Conservation (phyloP, 2,329 filamentous ascomycete species). For the Raffaelea albimanens region DNA sequence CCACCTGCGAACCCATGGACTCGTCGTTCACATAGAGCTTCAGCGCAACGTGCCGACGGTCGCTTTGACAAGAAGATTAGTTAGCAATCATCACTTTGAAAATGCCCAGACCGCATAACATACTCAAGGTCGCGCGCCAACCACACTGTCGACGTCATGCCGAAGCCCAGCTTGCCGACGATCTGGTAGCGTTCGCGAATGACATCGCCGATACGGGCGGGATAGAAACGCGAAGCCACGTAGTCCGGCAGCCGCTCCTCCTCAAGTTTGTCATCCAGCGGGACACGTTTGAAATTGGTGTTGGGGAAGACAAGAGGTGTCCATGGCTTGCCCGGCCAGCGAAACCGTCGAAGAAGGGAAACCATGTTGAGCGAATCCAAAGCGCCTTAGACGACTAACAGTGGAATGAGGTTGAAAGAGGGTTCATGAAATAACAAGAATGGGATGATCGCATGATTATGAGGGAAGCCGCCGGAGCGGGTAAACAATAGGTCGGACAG, state of each 20-base stretch:
- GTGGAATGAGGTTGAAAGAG: too few species aligned
- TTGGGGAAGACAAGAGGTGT: neutral
- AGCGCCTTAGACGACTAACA: too few species aligned
- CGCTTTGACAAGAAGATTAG: neutral
- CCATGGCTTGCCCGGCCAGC: neutral
- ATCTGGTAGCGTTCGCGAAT: constrained; percentile 24
- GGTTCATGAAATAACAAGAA: too few species aligned
- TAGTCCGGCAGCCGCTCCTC: constrained; percentile 19
- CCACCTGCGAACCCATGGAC: neutral
- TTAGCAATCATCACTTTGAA: neutral
- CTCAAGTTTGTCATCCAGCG: constrained; percentile 11
- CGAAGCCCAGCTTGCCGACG: constrained; percentile 33
- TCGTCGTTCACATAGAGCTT: neutral
- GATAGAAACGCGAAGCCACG: constrained; percentile 22
- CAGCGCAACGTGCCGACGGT: neutral
- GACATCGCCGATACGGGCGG: constrained; percentile 23
- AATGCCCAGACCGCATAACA: neutral
- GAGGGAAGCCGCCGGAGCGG: too few species aligned
- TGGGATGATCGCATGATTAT: too few species aligned
- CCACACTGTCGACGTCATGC: constrained; percentile 31
- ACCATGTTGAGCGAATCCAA: too few species aligned
- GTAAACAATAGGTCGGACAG: too few species aligned
- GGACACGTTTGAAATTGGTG: neutral
- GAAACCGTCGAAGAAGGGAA: too few species aligned
- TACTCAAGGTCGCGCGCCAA: constrained; percentile 24